Evolutionary conservation across 345 rosid genomes (phyloP).

Genomic region (Gossypioides kirkii): DNA sequence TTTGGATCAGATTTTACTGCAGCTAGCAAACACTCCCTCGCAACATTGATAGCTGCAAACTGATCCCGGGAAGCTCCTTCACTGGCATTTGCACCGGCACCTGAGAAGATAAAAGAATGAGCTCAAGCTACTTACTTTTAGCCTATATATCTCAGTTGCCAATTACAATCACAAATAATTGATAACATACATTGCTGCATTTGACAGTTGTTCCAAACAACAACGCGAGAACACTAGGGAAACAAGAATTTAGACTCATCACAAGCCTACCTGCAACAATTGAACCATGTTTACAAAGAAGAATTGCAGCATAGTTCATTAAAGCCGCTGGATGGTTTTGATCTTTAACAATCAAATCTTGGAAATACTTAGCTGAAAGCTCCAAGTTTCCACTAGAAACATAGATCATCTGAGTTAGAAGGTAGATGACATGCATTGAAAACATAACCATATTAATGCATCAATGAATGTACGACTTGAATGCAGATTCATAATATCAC

Average conservation of each 20-base stretch:
- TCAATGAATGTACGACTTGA: background rate
- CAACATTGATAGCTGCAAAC: slow-evolving; percentile 58
- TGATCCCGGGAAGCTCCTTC: slow-evolving; percentile 52
- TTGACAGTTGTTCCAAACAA: background rate
- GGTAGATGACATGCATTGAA: background rate
- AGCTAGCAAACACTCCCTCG: slow-evolving; percentile 81
- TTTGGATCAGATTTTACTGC: slow-evolving; percentile 73
- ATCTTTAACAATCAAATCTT: slow-evolving; percentile 79
- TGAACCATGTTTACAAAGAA: slow-evolving; percentile 77
- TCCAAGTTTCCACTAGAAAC: slow-evolving; percentile 74
- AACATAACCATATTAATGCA: background rate
- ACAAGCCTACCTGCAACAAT: slow-evolving; percentile 65
- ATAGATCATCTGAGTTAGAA: slow-evolving; percentile 11
- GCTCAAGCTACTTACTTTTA: slow-evolving; percentile 4
- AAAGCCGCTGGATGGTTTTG: slow-evolving; percentile 93
- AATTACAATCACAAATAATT: background rate
- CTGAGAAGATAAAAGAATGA: slow-evolving; percentile 32
- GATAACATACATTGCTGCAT: slow-evolving; percentile 4
- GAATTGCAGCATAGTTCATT: slow-evolving; percentile 74
- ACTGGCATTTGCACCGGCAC: slow-evolving; percentile 81
- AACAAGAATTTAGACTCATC: slow-evolving; percentile 2
- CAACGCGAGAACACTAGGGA: slow-evolving; percentile 8
- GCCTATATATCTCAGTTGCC: background rate
- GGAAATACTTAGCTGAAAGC: slow-evolving; percentile 78
- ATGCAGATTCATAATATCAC: background rate